These are phyloP conservation scores for Crucibulum laeve DNA, from an alignment of 768 basidiomycete species.

Conservation along the genomic window DNA sequence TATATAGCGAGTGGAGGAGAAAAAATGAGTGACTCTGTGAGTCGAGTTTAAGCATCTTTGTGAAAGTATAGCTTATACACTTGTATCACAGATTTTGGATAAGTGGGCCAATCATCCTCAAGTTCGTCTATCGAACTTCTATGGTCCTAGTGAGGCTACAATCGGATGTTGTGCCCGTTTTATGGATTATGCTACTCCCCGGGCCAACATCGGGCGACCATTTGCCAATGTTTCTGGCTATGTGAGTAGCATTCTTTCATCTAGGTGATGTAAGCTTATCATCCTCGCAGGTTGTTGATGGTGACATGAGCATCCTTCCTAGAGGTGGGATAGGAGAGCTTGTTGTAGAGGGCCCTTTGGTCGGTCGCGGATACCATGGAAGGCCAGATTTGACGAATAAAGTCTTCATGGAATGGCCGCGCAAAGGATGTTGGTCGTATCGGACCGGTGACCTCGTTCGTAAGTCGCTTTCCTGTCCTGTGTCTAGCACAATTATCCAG, in stretches of 20 bases:
- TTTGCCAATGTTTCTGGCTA: conserved; percentile 32
- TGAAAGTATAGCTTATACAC: neutral
- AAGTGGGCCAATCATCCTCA: conserved; percentile 43
- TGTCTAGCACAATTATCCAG: neutral
- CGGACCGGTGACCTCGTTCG: conserved; percentile 45
- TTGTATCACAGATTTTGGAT: conserved; percentile 28
- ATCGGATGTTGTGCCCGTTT: conserved; percentile 46
- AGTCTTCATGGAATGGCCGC: conserved; percentile 41
- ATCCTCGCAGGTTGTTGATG: conserved; percentile 36
- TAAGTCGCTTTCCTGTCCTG: conserved; percentile 13
- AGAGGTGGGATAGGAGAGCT: conserved; percentile 43
- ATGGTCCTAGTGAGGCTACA: conserved; percentile 50
- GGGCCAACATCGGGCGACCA: conserved; percentile 38
- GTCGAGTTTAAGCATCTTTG: conserved; percentile 8
- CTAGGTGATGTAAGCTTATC: conserved; percentile 6
- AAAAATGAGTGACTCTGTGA: conserved; percentile 47
- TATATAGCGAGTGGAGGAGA: conserved; percentile 49
- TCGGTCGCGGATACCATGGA: conserved; percentile 46
- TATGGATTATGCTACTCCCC: conserved; percentile 33
- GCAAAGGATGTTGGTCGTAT: conserved; percentile 35
- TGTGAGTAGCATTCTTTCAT: conserved; percentile 14
- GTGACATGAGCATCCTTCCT: conserved; percentile 35
- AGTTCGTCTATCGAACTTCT: conserved; percentile 44
- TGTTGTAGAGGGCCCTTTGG: conserved; percentile 44
- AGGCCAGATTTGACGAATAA: conserved; percentile 39